Base-by-base conservation (phyloP, 176 grass and related monocot genomes). In the Ensete glaucum region DNA sequence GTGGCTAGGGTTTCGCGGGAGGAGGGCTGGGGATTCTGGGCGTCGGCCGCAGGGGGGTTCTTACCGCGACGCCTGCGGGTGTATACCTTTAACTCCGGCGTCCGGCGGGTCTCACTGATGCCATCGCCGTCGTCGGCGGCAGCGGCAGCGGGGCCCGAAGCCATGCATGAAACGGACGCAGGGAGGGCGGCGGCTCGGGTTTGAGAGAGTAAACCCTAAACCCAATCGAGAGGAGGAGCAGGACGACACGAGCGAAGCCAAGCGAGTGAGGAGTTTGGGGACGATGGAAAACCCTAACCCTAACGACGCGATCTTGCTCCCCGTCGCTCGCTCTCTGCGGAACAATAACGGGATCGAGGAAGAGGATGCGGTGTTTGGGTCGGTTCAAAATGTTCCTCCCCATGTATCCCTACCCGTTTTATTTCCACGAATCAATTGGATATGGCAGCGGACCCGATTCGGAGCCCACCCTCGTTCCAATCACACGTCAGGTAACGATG, bases 151-250 rank as follows among this genome's bases (percentile, higher is more conserved):
- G 82, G 75, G 52, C 84, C 85, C 11, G 88, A 79, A 70, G 83
- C 79, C 88, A 90, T 90, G 72, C 53, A 74, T 74, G 50, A 79
- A 82, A 77, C 82, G 84, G 82, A 87, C 81, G 78, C 76, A 79
- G 62, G 72, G 72, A 56, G 1, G 22, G 16, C 60, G 62, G 66
- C 76, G 82, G 84, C 81, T 85, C 86, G 84, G 16, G 15, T 69
- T 50, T 9, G 16, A 10, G 4, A 52, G 15, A 17, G 34, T 1
- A 50, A 51, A 10, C 67, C 17, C 67, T 17, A 16, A 17, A 70
- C 51, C 67, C 17, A 81, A 73, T 62, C 56, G 75, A 77, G 76
- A 22, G 34, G 74, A 71, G 15, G 11, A 19, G 62, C 53, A 62
- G 75, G n/a, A 58, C 11, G 9, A 53, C 73, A 58, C 11, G 9